Base-by-base conservation (phyloP, 2,329 filamentous ascomycete species). In the Didymella sp. region DNA sequence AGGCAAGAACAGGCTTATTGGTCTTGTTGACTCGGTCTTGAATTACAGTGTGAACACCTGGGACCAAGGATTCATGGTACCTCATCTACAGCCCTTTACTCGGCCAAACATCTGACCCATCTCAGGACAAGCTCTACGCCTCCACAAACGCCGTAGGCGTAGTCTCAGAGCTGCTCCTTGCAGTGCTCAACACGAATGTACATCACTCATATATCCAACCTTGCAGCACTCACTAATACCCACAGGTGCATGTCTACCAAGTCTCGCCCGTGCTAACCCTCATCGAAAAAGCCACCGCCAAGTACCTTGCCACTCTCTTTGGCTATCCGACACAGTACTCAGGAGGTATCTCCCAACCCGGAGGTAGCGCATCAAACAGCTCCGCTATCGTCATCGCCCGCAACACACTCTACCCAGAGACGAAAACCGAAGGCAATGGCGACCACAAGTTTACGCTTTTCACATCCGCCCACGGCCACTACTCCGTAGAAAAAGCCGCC, bases 11-110 rank as follows among this genome's bases (percentile, higher is more conserved):
- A 80, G 78, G 8, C 60, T 82, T 12, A 37, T 82, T 15, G 52
- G 70, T 2, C 54, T 86, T 3, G 83, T 96, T 42, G 80, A 87
- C 63, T 84, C 87, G 58, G 82, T 97, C 19, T 81, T 98, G 38
- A 83, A 85, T 62, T 92, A 96, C 76, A 95, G 90, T 70, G 94
- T 98, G 71, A 99, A 99, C 78, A 97, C 94, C n/a, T 98, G 93
- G 91, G 90, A 96, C 71, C 93, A 96, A 77, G 94, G 94, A 11
- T 99, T 98, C 77, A 79, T 98, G 71, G 55, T 58, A 50, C 13
- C 5, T 17, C 2, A 6, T 4, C n/a, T 17, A 38, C 25, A 17
- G 6, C 12, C 6, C 17, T 15, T 3, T 9, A 8, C 11, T 15
- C 6, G 1, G 13, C 5, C 12, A 25, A n/a, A 8, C 4, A n/a